A percentile compares a stretch with the other conserved stretches of the same genome.
These are phyloP conservation scores for Sphagnum fallax DNA, from an alignment of 228 moss, liverwort and hornwort species.

Conservation along the genomic window DNA sequence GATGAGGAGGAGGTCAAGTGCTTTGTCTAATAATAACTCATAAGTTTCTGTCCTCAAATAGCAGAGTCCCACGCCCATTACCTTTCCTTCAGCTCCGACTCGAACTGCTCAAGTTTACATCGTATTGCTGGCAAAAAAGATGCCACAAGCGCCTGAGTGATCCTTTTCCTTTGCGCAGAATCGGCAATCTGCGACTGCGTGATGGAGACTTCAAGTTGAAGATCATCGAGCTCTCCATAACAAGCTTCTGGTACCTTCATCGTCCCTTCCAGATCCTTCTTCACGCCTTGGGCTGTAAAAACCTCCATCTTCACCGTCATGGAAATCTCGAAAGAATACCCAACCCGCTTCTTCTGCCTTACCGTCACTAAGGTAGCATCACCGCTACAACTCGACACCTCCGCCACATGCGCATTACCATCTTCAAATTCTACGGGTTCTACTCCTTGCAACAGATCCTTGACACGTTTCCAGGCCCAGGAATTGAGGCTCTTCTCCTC, in stretches of 20 bases:
- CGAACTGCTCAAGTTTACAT: slow-evolving; percentile 69
- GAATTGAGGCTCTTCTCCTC: slow-evolving; percentile 77
- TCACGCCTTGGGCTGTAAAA: slow-evolving; percentile 13
- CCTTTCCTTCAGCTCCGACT: slow-evolving; percentile 77
- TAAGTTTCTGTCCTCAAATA: too few relatives aligned
- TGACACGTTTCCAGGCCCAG: slow-evolving; percentile 62
- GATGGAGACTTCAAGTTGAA: slow-evolving; percentile 63
- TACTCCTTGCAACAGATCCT: slow-evolving; percentile 45
- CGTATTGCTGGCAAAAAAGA: slow-evolving; percentile 61
- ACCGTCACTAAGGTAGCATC: slow-evolving; percentile 82
- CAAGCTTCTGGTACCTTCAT: slow-evolving; percentile 77
- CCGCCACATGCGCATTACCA: slow-evolving; percentile 57
- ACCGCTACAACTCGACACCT: slow-evolving; percentile 85
- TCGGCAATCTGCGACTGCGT: slow-evolving; percentile 44
- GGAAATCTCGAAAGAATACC: slow-evolving; percentile 75
- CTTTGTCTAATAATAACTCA: too few relatives aligned
- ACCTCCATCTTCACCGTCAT: slow-evolving; percentile 46
- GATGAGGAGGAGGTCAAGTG: too few relatives aligned
- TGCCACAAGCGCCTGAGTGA: slow-evolving; percentile 46
- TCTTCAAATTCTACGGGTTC: slow-evolving; percentile 55
- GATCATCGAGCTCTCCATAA: slow-evolving; percentile 81
- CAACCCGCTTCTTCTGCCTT: slow-evolving; percentile 87
- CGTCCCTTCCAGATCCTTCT: slow-evolving; percentile 54
- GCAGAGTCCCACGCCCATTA: slow-evolving; percentile 10
- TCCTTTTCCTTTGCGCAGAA: slow-evolving; percentile 27